Evolutionary conservation across 495 filamentous ascomycete species (phyloP), one percentile per base, ranked within the genome.

Genomic region (Penicillium crystallinum): DNA sequence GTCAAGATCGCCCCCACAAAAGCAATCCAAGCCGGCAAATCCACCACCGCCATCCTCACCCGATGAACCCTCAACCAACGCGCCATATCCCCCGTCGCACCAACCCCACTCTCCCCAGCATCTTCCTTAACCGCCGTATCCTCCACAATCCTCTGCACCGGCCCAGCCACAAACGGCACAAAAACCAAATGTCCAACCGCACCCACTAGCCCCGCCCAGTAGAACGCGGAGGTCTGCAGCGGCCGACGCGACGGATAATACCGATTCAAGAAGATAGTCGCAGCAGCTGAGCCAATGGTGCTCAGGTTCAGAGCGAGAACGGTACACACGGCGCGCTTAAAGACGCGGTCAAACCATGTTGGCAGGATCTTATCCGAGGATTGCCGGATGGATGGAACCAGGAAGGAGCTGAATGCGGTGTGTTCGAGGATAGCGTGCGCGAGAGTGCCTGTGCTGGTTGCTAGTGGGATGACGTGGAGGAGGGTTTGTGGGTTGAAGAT

Each of bases 401-500:
- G 41, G 31, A 53, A 61, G 40, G 53, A 53, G 27, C 38, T 46
- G 54, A 31, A 31, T 65, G 62, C 49, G 67, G 66, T 48, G 41
- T 62, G 64, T 49, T 71, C 66, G 48, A 70, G 60, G 5, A 54
- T 49, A 8, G 71, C 65, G 49, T 60, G 66, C 31, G 56, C 61
- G 18, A 76, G 59, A 3, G 67, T 68, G 42, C 56, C 66, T 1
- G 70, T 73, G 42, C 71, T 72, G n/a, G 67, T 66, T 48, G 73
- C 43, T 1, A 76, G 59, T 3, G 72, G 72, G 11, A 63, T 61
- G 6, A 65, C 40, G 18, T 68, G 66, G 23, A 74, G 61, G 33
- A 71, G 60, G 10, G 56, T 61, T 12, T 68, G 44, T 8, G 71
- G 72, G 54, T 74, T 62, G 52, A 73, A 64, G 61, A 73, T 64